Evolutionary conservation across 1,284 basidiomycete species (phyloP).

Genomic region (Cutaneotrichosporon cutaneum): DNA sequence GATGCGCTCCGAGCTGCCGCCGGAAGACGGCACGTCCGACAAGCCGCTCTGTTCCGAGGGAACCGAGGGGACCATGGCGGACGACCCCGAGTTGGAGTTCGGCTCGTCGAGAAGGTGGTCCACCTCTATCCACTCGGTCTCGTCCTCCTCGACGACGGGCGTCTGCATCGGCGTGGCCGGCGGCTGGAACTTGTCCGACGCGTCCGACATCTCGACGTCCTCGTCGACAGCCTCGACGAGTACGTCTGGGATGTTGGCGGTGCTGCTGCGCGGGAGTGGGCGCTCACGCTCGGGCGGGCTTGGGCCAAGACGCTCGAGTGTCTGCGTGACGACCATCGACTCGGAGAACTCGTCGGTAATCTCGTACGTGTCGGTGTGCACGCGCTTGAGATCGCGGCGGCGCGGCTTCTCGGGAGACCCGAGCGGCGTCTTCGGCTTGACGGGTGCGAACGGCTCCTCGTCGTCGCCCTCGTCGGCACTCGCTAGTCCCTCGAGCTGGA

Average conservation of each 20-base stretch:
- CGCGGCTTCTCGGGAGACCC: slow-evolving; percentile 30
- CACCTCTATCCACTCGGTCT: slow-evolving; percentile 53
- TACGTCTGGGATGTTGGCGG: slow-evolving; percentile 19
- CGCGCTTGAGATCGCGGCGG: slow-evolving; percentile 27
- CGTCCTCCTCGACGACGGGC: slow-evolving; percentile 21
- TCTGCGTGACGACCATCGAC: slow-evolving; percentile 39
- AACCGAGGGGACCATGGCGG: neutral
- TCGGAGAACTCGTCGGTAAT: slow-evolving; percentile 53
- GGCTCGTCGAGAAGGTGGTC: slow-evolving; percentile 31
- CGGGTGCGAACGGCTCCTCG: neutral
- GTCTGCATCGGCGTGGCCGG: slow-evolving; percentile 12
- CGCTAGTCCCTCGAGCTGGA: slow-evolving; percentile 41
- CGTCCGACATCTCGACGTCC: slow-evolving; percentile 16
- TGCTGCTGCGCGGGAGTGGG: slow-evolving; percentile 3
- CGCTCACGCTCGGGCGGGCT: slow-evolving; percentile 10
- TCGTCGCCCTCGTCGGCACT: slow-evolving; percentile 19
- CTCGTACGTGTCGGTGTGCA: slow-evolving; percentile 49
- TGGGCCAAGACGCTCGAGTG: slow-evolving; percentile 26
- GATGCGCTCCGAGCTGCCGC: slow-evolving; percentile 42
- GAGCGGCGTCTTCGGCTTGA: slow-evolving; percentile 5
- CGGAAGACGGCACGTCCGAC: neutral
- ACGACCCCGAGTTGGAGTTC: neutral
- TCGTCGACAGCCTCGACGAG: slow-evolving; percentile 23
- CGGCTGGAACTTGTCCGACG: neutral
- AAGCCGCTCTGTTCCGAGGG: neutral